Conservation (phyloP, 345 rosid genomes). For the Nephelium lappaceum region DNA sequence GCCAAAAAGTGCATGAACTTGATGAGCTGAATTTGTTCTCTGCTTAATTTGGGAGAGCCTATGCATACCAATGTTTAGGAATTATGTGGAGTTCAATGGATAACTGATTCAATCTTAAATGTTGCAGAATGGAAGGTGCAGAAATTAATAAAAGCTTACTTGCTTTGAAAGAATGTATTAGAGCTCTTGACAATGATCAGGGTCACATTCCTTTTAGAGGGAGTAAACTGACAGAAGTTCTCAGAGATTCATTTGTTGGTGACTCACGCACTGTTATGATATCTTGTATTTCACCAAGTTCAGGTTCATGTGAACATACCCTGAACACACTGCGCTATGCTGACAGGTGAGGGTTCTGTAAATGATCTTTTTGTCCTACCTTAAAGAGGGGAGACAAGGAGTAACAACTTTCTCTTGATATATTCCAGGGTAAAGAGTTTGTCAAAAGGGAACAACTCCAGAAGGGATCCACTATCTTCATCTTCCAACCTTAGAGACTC, state of each 20-base stretch:
- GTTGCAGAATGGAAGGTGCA: slow-evolving; percentile 66
- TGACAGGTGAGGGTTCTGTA: slow-evolving; percentile 49
- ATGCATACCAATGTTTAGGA: background rate
- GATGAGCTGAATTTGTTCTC: background rate
- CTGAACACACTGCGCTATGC: slow-evolving; percentile 71
- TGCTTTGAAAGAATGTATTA: slow-evolving; percentile 68
- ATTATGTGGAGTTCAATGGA: slow-evolving; percentile 3
- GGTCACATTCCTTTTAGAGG: slow-evolving; percentile 75
- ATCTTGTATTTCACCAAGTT: slow-evolving; percentile 69
- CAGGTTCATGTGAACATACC: slow-evolving; percentile 75
- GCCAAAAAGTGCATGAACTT: background rate
- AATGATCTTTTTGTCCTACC: background rate
- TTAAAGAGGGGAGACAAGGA: background rate
- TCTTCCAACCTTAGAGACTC: slow-evolving; percentile 53
- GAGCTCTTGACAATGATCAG: slow-evolving; percentile 73
- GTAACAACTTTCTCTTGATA: background rate
- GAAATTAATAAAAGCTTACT: slow-evolving; percentile 71
- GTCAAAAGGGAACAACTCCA: slow-evolving; percentile 52
- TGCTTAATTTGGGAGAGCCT: background rate
- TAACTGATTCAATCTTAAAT: background rate
- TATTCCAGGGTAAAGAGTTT: slow-evolving; percentile 68
- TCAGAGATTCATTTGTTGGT: slow-evolving; percentile 73
- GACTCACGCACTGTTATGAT: slow-evolving; percentile 74
- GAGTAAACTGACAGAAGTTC: slow-evolving; percentile 74
- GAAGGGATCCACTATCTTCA: slow-evolving; percentile 45